Evolutionary conservation across 345 rosid species (phyloP), one percentile per base, ranked within the genome.

Genomic region (Melaleuca alternifolia): DNA sequence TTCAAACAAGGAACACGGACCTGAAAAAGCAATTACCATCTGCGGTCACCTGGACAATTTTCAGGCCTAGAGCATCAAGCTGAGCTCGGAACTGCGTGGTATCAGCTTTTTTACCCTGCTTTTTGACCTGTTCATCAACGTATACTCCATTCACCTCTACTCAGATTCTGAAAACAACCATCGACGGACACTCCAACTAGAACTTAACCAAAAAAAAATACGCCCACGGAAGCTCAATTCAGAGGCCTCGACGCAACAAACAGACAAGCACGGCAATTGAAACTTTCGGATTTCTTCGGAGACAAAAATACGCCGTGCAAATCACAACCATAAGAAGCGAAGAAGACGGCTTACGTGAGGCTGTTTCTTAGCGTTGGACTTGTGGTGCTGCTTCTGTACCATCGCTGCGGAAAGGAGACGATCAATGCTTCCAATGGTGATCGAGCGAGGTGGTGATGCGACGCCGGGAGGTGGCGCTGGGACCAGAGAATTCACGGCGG

Each of bases 1-100:
- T 81, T 81, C 53, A 14, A 65, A 65, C 84, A n/a, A 50, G 57
- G 88, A 57, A 87, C 87, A 92, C 95, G 50, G 88, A 97, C 98
- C 99, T 96, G 97, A 97, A 97, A 89, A 97, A 94, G 90, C 98
- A 96, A 90, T 96, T 97, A 91, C 99, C 98, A 86, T 97, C 99
- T 37, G 98, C 92, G 41, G 98, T 96, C 48, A 97, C 94, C 86
- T 94, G 91, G 87, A 96, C 89, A 50, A 96, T 93, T 90, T 94
- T 90, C 76, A 97, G 93, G 21, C 97, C 97, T 88, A 94, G 92
- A 24, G 91, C 86, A 71, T 97, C 97, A 56, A 96, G 93, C 92
- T 95, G 97, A 52, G 91, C 86, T 51, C 90, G 92, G 79, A 96
- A 93, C 79, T 93, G 95, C 86, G 96, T 88, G 82, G 84, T 82